phyloP scores from a whole-genome alignment of 2,329 filamentous ascomycete genomes.

The Clarireedia hainanense region DNA sequence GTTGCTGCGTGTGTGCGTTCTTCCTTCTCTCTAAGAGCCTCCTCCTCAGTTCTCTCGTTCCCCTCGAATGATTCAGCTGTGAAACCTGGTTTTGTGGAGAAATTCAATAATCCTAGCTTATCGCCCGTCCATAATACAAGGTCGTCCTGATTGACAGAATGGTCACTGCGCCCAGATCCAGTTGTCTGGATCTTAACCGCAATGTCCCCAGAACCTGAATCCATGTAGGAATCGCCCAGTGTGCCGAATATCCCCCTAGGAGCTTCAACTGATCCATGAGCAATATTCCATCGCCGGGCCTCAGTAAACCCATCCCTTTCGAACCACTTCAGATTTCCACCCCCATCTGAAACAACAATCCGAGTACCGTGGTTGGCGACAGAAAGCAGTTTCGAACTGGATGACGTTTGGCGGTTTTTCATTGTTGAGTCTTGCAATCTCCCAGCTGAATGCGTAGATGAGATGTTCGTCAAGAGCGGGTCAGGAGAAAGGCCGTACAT shows the following conservation, averaged over 20 bases:
- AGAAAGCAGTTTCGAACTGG: constrained; percentile 71
- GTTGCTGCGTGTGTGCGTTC: constrained; percentile 56
- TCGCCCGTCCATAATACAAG: constrained; percentile 85
- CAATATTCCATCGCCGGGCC: constrained; percentile 46
- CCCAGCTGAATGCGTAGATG: constrained; percentile 27
- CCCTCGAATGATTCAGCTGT: constrained; percentile 44
- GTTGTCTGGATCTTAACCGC: constrained; percentile 66
- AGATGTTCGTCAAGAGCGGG: constrained; percentile 19
- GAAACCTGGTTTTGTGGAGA: constrained; percentile 46
- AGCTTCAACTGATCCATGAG: constrained; percentile 42
- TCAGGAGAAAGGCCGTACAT: constrained; percentile 59
- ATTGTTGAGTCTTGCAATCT: constrained; percentile 43
- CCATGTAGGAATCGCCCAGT: constrained; percentile 31
- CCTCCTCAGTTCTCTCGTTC: constrained; percentile 32
- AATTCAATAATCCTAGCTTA: constrained; percentile 64
- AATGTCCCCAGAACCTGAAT: constrained; percentile 56
- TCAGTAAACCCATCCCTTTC: constrained; percentile 72
- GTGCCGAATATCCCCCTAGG: constrained; percentile 43
- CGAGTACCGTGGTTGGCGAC: constrained; percentile 75
- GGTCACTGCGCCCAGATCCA: constrained; percentile 31
- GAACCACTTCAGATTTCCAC: constrained; percentile 82
- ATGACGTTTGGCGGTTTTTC: constrained; percentile 78
- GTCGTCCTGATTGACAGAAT: constrained; percentile 50
- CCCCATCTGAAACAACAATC: constrained; percentile 75
- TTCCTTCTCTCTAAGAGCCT: constrained; percentile 43